phyloP scores from a whole-genome alignment of 1,139 yeast species.

The Kurtzmaniella quercitrusa region DNA sequence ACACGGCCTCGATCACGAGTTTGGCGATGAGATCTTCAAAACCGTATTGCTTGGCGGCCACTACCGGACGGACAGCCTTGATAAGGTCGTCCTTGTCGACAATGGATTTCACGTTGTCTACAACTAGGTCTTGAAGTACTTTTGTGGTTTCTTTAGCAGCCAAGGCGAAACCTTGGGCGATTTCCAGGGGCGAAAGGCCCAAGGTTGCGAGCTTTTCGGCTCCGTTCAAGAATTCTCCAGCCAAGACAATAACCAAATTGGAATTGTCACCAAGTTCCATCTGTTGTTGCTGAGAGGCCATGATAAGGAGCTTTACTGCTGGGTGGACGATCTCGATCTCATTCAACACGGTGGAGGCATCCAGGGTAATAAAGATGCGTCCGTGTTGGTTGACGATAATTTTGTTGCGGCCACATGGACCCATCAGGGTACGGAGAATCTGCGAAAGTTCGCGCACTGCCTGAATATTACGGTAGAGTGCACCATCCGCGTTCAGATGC shows the following conservation, averaged over 20 bases:
- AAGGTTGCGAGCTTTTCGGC: constrained; percentile 80
- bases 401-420: constrained; percentile 96
- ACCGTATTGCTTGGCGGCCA: constrained; percentile 93
- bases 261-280: constrained; percentile 63
- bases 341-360: constrained; percentile 93
- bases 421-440: constrained; percentile 91
- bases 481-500: constrained; percentile 89
- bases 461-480: constrained; percentile 83
- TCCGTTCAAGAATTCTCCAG: constrained; percentile 85
- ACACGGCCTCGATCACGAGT: constrained; percentile 84
- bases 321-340: constrained; percentile 96
- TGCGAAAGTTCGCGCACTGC: constrained; percentile 92
- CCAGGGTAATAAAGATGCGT: constrained; percentile 86
- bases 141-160: constrained; percentile 73
- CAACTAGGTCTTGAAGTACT: constrained; percentile 62
- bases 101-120: constrained; percentile 61
- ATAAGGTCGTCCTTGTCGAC: constrained; percentile 53
- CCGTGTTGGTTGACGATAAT: constrained; percentile 82
- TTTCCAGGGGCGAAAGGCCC: constrained; percentile 87
- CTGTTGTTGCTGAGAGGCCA: constrained; percentile 97
- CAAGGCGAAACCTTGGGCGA: constrained; percentile 82
- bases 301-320: constrained; percentile 89
- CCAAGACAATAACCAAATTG: constrained; percentile 52
- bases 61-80: constrained; percentile 81
- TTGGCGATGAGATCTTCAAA: constrained; percentile 72